Evolutionary conservation across 805 yeast species (phyloP), one percentile per base, ranked within the genome.

Genomic region (Lipomyces sp.): DNA sequence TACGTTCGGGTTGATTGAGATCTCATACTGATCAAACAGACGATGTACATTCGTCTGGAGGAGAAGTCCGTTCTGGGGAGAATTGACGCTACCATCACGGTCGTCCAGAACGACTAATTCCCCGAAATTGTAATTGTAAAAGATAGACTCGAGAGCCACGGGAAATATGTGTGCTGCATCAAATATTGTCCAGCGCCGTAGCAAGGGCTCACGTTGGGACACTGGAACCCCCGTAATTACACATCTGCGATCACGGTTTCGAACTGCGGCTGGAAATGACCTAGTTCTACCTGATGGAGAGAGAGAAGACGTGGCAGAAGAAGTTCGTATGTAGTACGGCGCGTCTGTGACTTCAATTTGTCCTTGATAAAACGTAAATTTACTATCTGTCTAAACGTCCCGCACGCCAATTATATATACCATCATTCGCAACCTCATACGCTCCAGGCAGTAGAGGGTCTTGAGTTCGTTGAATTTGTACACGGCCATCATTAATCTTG

Each of bases 81-180:
- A 45, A 45, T 45, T 45, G 51, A 45, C 51, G 7, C 51, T 45
- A 45, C 6, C 51, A 45, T 45, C 51, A 45, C 51, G 51, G 8
- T 45, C 51, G 51, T 45, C 51, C 13, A 45, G 51, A 45, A 45
- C 51, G 29, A 45, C 51, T 45, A 45, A 45, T 45, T 45, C 51
- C 29, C 2, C 53, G 29, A 48, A 48, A 7, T 2, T 2, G 53
- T 48, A 48, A 48, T 48, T 48, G 53, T 48, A 64, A 62, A 45
- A 67, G 18, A 45, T 45, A 45, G 51, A 45, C 29, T 45, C 51
- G 51, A 45, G 51, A 45, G 51, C 51, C 11, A 45, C 51, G 7
- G 51, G 51, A 45, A 45, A 45, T 8, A 45, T 45, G 51, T 45
- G 51, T n/a, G 51, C 51, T 45, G 51, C 51, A n/a, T 45, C 51